Base-by-base conservation (phyloP, 176 grass and related monocot genomes). In the Phoenix roebelenii region DNA sequence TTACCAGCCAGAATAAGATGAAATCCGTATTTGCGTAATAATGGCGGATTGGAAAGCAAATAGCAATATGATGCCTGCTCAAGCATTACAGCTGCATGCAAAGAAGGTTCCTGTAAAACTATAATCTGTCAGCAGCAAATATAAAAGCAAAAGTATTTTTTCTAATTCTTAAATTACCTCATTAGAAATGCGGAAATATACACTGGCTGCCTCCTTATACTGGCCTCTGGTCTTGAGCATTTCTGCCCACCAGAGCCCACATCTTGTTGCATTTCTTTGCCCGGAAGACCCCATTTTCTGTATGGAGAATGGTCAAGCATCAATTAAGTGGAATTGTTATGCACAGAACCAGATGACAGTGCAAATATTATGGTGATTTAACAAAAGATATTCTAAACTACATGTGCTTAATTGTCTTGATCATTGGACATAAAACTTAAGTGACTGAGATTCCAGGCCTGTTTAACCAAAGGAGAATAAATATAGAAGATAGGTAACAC, bases 221-320 rank as follows among this genome's bases (percentile, higher is more conserved):
- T 92, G 93, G 24, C 76, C 79, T 59, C 76, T 88, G 51, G 87
- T 73, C 80, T 98, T 92, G 52, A 92, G 87, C 93, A 98, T 98
- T 67, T 98, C 93, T 59, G 93, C 88, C 87, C 87, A 98, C 93
- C 84, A 98, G 57, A 98, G 74, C 14, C 93, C 93, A 73, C 93
- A 92, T 83, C 93, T 98, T 59, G 87, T 76, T 64, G 93, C 81
- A 78, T 98, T 78, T 85, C 93, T 88, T 67, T 91, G 79, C 25
- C 87, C 76, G 55, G 84, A 85, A 10, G 87, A 73, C 69, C 87
- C 93, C 74, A 88, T 74, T 75, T 78, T 92, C 93, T 92, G 84
- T 54, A 82, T 54, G 79, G 25, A 75, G 25, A 71, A 12, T 72
- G 15, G 28, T 59, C 60, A 72, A 55, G 54, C 19, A 63, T 30